Evolutionary conservation across 1,284 basidiomycete genomes (phyloP), one percentile per base, ranked within the genome.

Genomic region (Cryptococcus depauperatus): DNA sequence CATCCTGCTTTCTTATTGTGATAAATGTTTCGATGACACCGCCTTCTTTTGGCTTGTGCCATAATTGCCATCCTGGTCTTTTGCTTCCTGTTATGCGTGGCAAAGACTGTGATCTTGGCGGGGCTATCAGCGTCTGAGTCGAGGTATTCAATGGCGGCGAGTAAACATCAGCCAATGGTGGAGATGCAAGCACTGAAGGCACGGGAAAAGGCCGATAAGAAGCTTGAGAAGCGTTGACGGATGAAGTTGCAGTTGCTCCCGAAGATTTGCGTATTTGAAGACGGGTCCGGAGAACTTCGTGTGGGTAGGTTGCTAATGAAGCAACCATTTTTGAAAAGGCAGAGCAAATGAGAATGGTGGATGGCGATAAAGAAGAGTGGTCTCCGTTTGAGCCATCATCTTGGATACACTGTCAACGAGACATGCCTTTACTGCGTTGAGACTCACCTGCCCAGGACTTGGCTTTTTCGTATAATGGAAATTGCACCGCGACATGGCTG

Each of bases 301-400:
- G 91, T 0, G 92, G 92, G 69, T 96, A 96, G 25, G 92, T 96
- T 21, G 84, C 83, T 21, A 95, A 74, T 10, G 89, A 91, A 3
- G 91, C 92, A 2, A 85, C 82, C 86, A 95, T 93, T 69, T 96
- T 96, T 27, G 89, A 84, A 18, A 81, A 71, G 7, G 86, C 87
- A 18, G 88, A 91, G 71, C 89, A 93, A 3, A 81, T 67, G 11
- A 96, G 80, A 54, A 96, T 91, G 16, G 80, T 77, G 25, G 75
- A 69, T 5, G 80, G 79, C 1, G 80, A 73, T 5, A 93, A 69
- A 1, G 83, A 81, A 10, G 64, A 59, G 29, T 68, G 62, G 48
- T 74, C 74, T 4, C 75, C 73, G 13, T 37, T 21, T 37, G 79
- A 57, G 16, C 37, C 41, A 30, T 35, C 41, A 41, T 51, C 45